Evolutionary conservation across 331 rosid species (phyloP).

Genomic region (Quercus tomentella): DNA sequence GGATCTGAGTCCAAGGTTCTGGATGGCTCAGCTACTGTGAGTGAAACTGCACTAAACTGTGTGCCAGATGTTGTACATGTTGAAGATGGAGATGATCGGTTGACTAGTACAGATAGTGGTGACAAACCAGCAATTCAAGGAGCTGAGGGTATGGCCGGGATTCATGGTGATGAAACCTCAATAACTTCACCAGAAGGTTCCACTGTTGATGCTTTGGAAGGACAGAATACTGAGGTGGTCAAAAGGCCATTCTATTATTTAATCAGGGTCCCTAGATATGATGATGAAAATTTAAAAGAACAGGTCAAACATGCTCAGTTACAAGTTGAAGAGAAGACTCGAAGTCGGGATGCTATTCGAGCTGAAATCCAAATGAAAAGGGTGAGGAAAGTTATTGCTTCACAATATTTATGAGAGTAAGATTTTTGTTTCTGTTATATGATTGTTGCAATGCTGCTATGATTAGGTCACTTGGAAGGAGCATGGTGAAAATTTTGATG

Average conservation of each 20-base stretch:
- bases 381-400: conserved; percentile 36
- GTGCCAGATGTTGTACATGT: conserved; percentile 8
- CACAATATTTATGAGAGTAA: not conserved
- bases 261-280: conserved; percentile 62
- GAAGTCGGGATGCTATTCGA: conserved; percentile 50
- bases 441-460: conserved; percentile 24
- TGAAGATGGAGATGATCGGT: conserved; percentile 11
- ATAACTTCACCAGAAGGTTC: conserved; percentile 34
- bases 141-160: conserved; percentile 14
- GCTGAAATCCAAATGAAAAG: conserved; percentile 44
- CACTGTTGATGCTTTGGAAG: conserved; percentile 35
- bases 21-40: conserved; percentile 6
- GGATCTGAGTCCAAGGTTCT: conserved; percentile 13
- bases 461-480: conserved; percentile 53
- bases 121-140: not conserved
- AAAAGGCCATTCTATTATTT: conserved; percentile 60
- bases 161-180: conserved; percentile 26
- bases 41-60: conserved; percentile 6
- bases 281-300: conserved; percentile 56
- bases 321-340: conserved; percentile 59
- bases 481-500: conserved; percentile 38
- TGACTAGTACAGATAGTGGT: not conserved
- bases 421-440: conserved; percentile 10
- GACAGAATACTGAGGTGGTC: conserved; percentile 46
- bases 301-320: conserved; percentile 42